A percentile compares a stretch with the other conserved stretches of the same genome.
Evolutionary conservation across 306 rosid genomes (phyloP).

Genomic region (Dryas drummondii): DNA sequence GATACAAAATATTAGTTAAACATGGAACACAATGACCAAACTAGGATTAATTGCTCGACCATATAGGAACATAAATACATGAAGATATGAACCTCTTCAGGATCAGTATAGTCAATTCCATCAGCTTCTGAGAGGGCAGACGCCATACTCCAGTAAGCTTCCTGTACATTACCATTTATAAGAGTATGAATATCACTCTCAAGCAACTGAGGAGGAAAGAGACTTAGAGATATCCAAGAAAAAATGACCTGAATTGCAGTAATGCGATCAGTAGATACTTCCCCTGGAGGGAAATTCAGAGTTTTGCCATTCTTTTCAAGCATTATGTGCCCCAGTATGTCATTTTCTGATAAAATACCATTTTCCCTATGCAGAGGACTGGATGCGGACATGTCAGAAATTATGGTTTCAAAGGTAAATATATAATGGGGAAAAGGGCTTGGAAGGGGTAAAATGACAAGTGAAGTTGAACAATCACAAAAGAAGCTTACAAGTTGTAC

Average conservation of each 20-base stretch:
- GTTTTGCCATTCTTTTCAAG: slow-evolving; percentile 73
- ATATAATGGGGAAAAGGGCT: not conserved
- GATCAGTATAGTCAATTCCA: slow-evolving; percentile 94
- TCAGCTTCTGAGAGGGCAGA: slow-evolving; percentile 92
- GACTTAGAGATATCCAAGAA: not conserved
- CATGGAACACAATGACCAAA: slow-evolving; percentile 13
- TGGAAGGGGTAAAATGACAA: slow-evolving; percentile 1
- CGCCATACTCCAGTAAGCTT: slow-evolving; percentile 94
- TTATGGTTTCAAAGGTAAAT: slow-evolving; percentile 4
- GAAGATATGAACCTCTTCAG: slow-evolving; percentile 77
- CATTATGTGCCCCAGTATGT: slow-evolving; percentile 45
- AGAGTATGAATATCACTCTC: slow-evolving; percentile 18
- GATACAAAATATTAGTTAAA: slow-evolving; percentile 25
- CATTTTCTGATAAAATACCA: slow-evolving; percentile 46
- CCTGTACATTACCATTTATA: slow-evolving; percentile 47
- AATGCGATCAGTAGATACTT: slow-evolving; percentile 65
- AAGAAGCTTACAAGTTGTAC: slow-evolving; percentile 71
- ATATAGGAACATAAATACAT: slow-evolving; percentile 16
- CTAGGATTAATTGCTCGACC: slow-evolving; percentile 12
- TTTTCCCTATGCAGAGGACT: slow-evolving; percentile 54
- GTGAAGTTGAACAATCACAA: not conserved
- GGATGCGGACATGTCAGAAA: slow-evolving; percentile 39
- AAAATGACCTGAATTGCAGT: slow-evolving; percentile 73
- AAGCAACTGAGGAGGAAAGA: slow-evolving; percentile 15
- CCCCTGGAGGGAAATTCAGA: slow-evolving; percentile 66